Percentiles rank a stretch among this genome's conserved stretches.
These are phyloP conservation scores for Nitzschia putrida DNA, from an alignment of 108 stramenopile genomes.

Conservation along the genomic window DNA sequence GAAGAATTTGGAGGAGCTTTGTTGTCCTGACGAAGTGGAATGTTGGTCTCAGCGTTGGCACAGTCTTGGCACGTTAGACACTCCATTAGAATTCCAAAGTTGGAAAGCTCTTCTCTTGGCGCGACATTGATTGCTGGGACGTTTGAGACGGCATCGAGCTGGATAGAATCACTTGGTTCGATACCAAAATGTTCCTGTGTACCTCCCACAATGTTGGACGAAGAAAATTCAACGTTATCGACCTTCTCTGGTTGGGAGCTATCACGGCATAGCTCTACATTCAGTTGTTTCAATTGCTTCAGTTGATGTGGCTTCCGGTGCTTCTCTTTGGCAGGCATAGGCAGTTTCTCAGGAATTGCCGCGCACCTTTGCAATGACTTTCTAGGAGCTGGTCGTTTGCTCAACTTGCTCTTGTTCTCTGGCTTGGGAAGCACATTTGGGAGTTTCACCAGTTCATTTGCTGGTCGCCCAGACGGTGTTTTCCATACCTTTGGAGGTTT, in stretches of 20 bases:
- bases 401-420: background rate
- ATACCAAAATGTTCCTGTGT: background rate
- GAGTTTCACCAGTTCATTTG: background rate
- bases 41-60: background rate
- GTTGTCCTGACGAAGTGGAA: background rate
- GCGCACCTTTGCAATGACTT: too few relatives aligned
- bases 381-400: background rate
- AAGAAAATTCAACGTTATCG: background rate
- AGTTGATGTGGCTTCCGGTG: background rate
- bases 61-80: too few relatives aligned
- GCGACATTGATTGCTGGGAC: background rate
- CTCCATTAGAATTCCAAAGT: background rate
- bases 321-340: background rate
- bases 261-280: too few relatives aligned
- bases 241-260: background rate
- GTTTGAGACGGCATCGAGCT: background rate
- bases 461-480: background rate
- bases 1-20: background rate
- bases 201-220: background rate
- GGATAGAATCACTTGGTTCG: background rate
- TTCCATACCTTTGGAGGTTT: too few relatives aligned
- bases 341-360: background rate
- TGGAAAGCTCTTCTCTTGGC: background rate
- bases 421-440: background rate
- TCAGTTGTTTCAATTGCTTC: too few relatives aligned